Base-by-base conservation (phyloP, 164 flowering plant genomes). In the Piper longum region DNA sequence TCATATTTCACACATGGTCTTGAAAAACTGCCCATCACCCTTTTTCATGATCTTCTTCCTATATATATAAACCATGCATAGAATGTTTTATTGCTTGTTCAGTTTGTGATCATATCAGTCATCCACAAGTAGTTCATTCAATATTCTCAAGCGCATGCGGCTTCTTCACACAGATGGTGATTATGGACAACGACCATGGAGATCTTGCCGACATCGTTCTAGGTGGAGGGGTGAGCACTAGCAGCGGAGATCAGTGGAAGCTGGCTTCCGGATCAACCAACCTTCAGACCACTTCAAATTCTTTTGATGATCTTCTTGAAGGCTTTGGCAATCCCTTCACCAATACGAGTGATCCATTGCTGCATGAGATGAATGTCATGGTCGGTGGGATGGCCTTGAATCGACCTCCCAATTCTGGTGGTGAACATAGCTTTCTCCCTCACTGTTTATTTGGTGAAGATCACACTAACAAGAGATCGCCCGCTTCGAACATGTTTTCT, bases 171-270 rank as follows among this genome's bases (percentile, higher is more conserved):
- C 64, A 74, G 26, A 68, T 17, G 36, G 36, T 26, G 36, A 26
- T 26, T 16, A 84, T 84, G 91, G 88, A 83, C 41, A 79, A 85
- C 59, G 75, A 77, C 70, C 86, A 82, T 60, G 96, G 96, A 4
- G 97, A 89, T 71, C 78, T 89, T 45, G 80, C 85, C 0, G 97
- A 89, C 67, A 83, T 89, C 56, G 64, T 89, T 14, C 76, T 92
- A 59, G 86, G 61, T 14, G 19, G 9, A 11, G 67, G 67, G 4
- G 58, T 41, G 44, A 67, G 52, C 17, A 36, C 54, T 16, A 43
- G 58, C 36, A 55, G 57, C 58, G 52, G 52, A 9, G 5, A 41
- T 16, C 66, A 44, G 61, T 73, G 81, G 80, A 76, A 73, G 58
- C 75, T 80, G 71, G 69, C 78, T 2, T 42, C 70, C 9, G 74